Percentiles rank a stretch among this genome's conserved stretches.
Conservation (phyloP, 768 basidiomycete genomes). For the Brasilioporus rufonigricans region DNA sequence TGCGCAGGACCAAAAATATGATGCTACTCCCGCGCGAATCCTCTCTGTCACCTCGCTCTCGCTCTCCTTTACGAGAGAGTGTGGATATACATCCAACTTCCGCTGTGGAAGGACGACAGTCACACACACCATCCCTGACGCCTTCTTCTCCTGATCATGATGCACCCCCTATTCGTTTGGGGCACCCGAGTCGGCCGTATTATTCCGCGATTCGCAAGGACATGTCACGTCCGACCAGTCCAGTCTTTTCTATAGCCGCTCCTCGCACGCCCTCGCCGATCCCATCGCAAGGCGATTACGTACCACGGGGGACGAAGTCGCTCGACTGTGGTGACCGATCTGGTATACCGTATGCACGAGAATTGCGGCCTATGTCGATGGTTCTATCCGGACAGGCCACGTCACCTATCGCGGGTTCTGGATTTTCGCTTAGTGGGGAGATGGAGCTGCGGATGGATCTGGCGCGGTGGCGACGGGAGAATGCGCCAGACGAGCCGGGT, state of each 20-base stretch:
- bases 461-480: slow-evolving; percentile 36
- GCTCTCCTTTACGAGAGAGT: slow-evolving; percentile 23
- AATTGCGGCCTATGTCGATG: slow-evolving; percentile 31
- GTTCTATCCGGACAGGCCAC: slow-evolving; percentile 19
- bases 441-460: slow-evolving; percentile 57
- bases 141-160: slow-evolving; percentile 23
- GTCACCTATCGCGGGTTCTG: slow-evolving; percentile 25
- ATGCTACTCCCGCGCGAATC: slow-evolving; percentile 30
- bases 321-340: slow-evolving; percentile 29
- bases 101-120: slow-evolving; percentile 18
- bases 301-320: slow-evolving; percentile 32
- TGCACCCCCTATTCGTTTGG: slow-evolving; percentile 37
- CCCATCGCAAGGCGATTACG: slow-evolving; percentile 21
- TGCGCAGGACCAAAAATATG: slow-evolving; percentile 41
- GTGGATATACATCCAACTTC: slow-evolving; percentile 18
- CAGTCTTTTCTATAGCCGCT: slow-evolving; percentile 25
- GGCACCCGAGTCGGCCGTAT: slow-evolving; percentile 52
- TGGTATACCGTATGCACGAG: slow-evolving; percentile 13
- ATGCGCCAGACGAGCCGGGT: slow-evolving; percentile 31
- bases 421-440: slow-evolving; percentile 60
- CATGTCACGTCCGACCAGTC: slow-evolving; percentile 41
- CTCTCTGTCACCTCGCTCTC: slow-evolving; percentile 20
- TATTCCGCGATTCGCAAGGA: slow-evolving; percentile 53
- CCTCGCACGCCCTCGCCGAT: slow-evolving; percentile 29
- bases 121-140: slow-evolving; percentile 19